Conservation (phyloP, 176 grass and related monocot genomes). For the Musa beccarii region DNA sequence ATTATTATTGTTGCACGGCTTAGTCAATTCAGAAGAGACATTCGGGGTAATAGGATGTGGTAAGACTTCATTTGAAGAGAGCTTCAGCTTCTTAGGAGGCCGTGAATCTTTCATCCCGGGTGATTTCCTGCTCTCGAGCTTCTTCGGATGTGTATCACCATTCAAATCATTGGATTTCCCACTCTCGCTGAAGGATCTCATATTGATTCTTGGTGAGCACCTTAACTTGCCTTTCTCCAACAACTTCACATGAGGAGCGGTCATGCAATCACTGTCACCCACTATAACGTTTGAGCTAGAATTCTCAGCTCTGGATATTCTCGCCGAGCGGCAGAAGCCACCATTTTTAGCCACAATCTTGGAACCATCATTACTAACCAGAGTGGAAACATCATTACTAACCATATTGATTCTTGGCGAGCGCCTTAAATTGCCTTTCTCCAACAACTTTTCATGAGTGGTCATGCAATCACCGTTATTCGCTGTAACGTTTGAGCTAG, state of each 20-base stretch:
- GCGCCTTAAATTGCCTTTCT: neutral
- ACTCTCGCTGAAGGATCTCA: neutral
- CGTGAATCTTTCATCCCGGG: neutral
- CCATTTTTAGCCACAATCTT: neutral
- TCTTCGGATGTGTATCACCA: neutral
- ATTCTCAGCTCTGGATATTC: neutral
- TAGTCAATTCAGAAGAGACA: slow-evolving; percentile 7
- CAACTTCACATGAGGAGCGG: neutral
- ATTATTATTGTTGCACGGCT: slow-evolving; percentile 12
- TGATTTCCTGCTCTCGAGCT: neutral
- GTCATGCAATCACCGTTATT: neutral
- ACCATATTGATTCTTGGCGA: neutral
- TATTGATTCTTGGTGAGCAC: neutral
- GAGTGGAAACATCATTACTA: neutral
- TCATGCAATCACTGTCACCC: neutral
- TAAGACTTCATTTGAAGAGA: slow-evolving; percentile 15
- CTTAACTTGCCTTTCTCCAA: neutral
- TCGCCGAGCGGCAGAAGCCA: neutral
- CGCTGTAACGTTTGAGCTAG: neutral
- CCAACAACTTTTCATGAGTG: neutral
- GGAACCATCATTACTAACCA: neutral
- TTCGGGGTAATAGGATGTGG: neutral
- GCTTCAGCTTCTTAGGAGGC: slow-evolving; percentile 6
- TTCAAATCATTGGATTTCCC: neutral
- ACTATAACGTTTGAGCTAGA: neutral